Evolutionary conservation across 495 filamentous ascomycete species (phyloP).

Genomic region (Margaritispora aquatica): DNA sequence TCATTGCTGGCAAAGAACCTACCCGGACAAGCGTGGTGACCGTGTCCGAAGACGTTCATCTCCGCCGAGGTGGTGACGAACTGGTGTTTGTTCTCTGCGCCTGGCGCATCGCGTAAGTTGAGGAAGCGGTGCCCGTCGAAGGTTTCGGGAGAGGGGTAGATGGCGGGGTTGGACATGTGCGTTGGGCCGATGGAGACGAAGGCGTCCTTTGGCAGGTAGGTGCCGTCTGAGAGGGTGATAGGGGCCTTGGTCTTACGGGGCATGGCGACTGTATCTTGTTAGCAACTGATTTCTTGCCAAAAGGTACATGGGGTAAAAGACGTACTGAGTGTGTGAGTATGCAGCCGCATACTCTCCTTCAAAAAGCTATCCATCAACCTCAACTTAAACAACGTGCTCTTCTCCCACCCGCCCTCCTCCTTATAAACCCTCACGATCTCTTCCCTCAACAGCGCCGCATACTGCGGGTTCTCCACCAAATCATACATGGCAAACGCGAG

Average conservation of each 20-base stretch:
- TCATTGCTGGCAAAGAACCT: slow-evolving; percentile 44
- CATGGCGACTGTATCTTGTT: slow-evolving; percentile 30
- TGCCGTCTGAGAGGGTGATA: slow-evolving; percentile 40
- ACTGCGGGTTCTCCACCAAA: slow-evolving; percentile 32
- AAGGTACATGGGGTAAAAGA: slow-evolving; percentile 1
- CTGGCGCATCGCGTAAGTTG: slow-evolving; percentile 29
- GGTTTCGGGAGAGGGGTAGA: slow-evolving; percentile 36
- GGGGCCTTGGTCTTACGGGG: slow-evolving; percentile 33
- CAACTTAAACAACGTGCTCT: slow-evolving; percentile 41
- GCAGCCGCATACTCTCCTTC: slow-evolving; percentile 36
- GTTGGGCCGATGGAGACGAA: slow-evolving; percentile 30
- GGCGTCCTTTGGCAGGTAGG: slow-evolving; percentile 43
- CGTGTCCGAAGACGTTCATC: slow-evolving; percentile 38
- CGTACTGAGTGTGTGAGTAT: slow-evolving; percentile 30
- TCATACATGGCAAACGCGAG: slow-evolving; percentile 32
- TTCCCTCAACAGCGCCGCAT: slow-evolving; percentile 31
- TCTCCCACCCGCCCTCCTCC: slow-evolving; percentile 34
- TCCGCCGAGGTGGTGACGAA: slow-evolving; percentile 35
- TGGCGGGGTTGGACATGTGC: slow-evolving; percentile 30
- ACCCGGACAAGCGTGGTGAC: slow-evolving; percentile 52
- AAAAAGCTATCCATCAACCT: slow-evolving; percentile 45
- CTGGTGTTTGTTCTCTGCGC: slow-evolving; percentile 24
- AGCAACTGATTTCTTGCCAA: slow-evolving; percentile 12
- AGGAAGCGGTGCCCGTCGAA: slow-evolving; percentile 48
- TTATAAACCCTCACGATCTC: slow-evolving; percentile 34